A percentile compares a stretch with the other conserved stretches of the same genome.
phyloP scores from a whole-genome alignment of 192 early-diverging fungal genomes.

The Coemansia sp. region DNA sequence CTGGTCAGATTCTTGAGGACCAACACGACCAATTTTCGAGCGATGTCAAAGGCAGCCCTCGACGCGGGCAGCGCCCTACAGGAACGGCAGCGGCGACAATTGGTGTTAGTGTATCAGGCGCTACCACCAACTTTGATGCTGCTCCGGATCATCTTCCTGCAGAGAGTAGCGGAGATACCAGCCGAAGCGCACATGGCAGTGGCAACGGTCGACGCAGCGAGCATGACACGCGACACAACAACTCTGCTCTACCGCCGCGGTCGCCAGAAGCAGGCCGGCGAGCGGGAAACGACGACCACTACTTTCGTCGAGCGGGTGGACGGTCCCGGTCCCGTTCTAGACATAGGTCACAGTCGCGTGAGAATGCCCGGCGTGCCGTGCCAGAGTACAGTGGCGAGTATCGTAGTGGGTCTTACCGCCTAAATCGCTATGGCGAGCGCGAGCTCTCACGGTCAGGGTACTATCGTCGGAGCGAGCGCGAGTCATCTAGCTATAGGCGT shows the following conservation, averaged over 20 bases:
- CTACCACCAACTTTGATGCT: neutral
- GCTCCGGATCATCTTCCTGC: neutral
- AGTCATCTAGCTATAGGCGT: conserved; percentile 29
- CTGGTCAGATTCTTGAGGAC: conserved; percentile 23
- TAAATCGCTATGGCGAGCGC: conserved; percentile 21
- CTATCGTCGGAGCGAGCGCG: conserved; percentile 33
- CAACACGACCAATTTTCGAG: neutral
- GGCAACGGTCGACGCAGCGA: conserved; percentile 7
- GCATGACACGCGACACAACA: conserved; percentile 11
- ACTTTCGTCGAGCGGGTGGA: neutral
- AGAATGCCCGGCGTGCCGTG: conserved; percentile 5
- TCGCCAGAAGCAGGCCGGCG: conserved; percentile 5
- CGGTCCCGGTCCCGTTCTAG: conserved; percentile 25
- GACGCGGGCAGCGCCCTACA: neutral
- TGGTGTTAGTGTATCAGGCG: neutral
- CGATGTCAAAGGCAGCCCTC: neutral
- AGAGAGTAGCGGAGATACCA: neutral
- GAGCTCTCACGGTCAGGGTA: conserved; percentile 14
- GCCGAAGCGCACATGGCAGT: neutral
- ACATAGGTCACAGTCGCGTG: conserved; percentile 16
- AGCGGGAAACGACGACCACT: conserved; percentile 7
- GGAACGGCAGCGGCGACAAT: neutral
- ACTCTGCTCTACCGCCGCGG: conserved; percentile 3
- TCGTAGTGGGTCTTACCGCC: conserved; percentile 23
- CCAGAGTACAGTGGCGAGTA: conserved; percentile 18